Conservation (phyloP, 441 rosid genomes). For the Pelargonium cotyledonis region DNA sequence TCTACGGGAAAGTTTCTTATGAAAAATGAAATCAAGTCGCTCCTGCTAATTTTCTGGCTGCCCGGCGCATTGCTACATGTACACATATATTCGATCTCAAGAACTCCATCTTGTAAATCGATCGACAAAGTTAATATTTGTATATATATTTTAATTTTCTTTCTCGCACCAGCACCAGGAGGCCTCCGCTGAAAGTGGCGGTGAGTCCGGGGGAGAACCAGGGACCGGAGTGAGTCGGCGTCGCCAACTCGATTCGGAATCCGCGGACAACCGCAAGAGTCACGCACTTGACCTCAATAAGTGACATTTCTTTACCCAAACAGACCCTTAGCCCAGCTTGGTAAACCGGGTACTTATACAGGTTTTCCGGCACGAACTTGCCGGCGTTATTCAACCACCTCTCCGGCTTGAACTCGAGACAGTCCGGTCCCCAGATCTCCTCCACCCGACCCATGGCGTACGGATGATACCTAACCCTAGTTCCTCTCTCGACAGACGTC, state of each 20-base stretch:
- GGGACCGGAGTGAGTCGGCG: constrained; percentile 17
- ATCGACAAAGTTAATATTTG: too few species aligned
- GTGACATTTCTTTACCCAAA: constrained; percentile 56
- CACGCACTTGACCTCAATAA: constrained; percentile 45
- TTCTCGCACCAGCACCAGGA: constrained; percentile 29
- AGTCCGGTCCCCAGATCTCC: constrained; percentile 49
- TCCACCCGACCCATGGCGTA: constrained; percentile 57
- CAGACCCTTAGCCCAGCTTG: constrained; percentile 63
- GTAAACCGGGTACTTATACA: constrained; percentile 45
- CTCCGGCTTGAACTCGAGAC: constrained; percentile 41
- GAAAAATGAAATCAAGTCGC: too few species aligned
- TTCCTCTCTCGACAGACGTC: constrained; percentile 32
- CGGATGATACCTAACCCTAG: constrained; percentile 39
- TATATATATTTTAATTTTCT: too few species aligned
- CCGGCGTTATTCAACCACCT: constrained; percentile 35
- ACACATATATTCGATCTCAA: too few species aligned
- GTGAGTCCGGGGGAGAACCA: constrained; percentile 52
- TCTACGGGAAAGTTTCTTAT: too few species aligned
- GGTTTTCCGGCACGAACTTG: constrained; percentile 32
- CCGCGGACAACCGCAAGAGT: constrained; percentile 32
- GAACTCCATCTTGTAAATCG: too few species aligned
- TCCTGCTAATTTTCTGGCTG: too few species aligned
- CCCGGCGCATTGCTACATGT: too few species aligned
- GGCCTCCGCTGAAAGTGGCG: constrained; percentile 46
- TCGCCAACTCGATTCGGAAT: constrained; percentile 26